Evolutionary conservation across 2,329 filamentous ascomycete species (phyloP).

Genomic region (Neopestalotiopsis sp.): DNA sequence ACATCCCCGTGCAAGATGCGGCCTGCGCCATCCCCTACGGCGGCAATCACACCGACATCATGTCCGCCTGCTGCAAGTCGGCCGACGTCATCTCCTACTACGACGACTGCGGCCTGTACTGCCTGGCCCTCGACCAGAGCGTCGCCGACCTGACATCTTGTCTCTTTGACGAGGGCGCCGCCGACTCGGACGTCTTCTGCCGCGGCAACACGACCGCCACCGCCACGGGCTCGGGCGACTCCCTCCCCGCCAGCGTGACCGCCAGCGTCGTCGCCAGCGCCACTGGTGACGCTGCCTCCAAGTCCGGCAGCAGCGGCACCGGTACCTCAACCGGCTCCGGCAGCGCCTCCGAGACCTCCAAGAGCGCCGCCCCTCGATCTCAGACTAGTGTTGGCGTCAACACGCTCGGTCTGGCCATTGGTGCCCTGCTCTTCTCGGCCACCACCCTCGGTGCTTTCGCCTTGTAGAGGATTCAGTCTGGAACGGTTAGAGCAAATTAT

Average conservation of each 20-base stretch:
- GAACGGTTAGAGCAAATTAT: background rate
- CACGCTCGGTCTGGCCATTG: conserved; percentile 40
- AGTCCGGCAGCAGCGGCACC: conserved; percentile 16
- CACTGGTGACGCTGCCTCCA: background rate
- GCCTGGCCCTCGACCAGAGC: conserved; percentile 47
- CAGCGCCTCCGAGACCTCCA: conserved; percentile 24
- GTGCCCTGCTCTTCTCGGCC: conserved; percentile 44
- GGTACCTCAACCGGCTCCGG: conserved; percentile 19
- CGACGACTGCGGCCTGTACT: conserved; percentile 56
- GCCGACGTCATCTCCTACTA: conserved; percentile 52
- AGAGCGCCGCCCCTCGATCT: conserved; percentile 27
- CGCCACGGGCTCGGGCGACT: conserved; percentile 40
- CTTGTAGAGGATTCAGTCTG: conserved; percentile 23
- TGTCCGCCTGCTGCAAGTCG: conserved; percentile 51
- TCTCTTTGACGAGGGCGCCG: conserved; percentile 44
- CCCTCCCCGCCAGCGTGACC: conserved; percentile 33
- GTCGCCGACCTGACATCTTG: conserved; percentile 43
- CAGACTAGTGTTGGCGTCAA: conserved; percentile 31
- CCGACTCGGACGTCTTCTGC: conserved; percentile 49
- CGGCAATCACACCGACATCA: conserved; percentile 47
- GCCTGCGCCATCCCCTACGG: conserved; percentile 49
- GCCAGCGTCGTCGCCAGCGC: conserved; percentile 36
- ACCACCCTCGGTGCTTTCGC: conserved; percentile 35
- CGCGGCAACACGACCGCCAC: conserved; percentile 42
- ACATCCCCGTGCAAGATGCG: conserved; percentile 49